These are phyloP conservation scores for Aspergillaceae sp. DNA, from an alignment of 2,329 filamentous ascomycete genomes.

Conservation along the genomic window DNA sequence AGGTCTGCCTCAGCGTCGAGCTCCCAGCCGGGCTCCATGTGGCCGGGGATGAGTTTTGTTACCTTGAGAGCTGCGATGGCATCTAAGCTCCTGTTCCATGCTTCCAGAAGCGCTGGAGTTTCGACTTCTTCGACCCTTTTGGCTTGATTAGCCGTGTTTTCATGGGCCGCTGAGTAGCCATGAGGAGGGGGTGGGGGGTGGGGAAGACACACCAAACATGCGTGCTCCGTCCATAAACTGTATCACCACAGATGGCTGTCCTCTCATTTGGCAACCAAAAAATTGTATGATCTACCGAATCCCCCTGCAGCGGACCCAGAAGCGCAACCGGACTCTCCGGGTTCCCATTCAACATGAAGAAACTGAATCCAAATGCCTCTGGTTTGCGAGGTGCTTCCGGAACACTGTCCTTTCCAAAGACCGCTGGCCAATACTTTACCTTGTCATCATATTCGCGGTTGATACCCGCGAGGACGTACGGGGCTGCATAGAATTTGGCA, in stretches of 20 bases:
- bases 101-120: slow-evolving; percentile 17
- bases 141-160: neutral
- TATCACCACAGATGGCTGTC: slow-evolving; percentile 21
- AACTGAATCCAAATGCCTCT: slow-evolving; percentile 16
- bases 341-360: slow-evolving; percentile 21
- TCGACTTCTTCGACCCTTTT: slow-evolving; percentile 24
- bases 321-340: slow-evolving; percentile 16
- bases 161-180: too few relatives aligned
- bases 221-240: slow-evolving; percentile 23
- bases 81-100: slow-evolving; percentile 17
- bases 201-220: slow-evolving; percentile 18
- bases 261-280: slow-evolving; percentile 23
- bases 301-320: slow-evolving; percentile 25
- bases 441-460: slow-evolving; percentile 28
- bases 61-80: slow-evolving; percentile 21
- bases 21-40: slow-evolving; percentile 21
- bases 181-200: neutral
- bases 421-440: slow-evolving; percentile 21
- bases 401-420: slow-evolving; percentile 22
- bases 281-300: slow-evolving; percentile 21
- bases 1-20: slow-evolving; percentile 19
- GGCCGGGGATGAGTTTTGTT: slow-evolving; percentile 19
- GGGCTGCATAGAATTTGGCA: slow-evolving; percentile 15
- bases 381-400: slow-evolving; percentile 19
- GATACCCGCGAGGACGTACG: slow-evolving; percentile 23